Base-by-base conservation (phyloP, 1,139 yeast species). In the Pichia sp. region DNA sequence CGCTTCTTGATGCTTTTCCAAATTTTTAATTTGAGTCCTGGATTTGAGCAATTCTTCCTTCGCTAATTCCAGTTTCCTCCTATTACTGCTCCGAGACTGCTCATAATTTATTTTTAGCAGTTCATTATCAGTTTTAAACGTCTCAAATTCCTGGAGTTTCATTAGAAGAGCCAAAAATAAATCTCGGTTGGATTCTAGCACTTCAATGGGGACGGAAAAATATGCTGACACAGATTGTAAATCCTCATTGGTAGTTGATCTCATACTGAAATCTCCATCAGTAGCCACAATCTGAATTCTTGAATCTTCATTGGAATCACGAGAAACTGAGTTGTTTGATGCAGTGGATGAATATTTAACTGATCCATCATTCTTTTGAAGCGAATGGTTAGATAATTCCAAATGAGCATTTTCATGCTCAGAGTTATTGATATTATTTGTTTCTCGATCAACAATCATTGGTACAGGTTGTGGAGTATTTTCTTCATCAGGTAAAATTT, bases 81-180 rank as follows among this genome's bases (percentile, higher is more conserved):
- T 58, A 29, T 61, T 64, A 5, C 58, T 56, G 42, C 72, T 79
- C 32, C 68, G 64, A 4, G 68, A 52, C 53, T 77, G 85, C 55
- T 81, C 87, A 44, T 69, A 65, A 43, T 72, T 71, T 28, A 80
- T 69, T 55, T 76, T 75, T 33, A 75, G 59, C 27, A 77, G 65
- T 27, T 77, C 61, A 41, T 71, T 68, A 50, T 77, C 78, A 1
- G 85, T 73, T 47, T 69, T 66, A 36, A 80, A 49, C 3, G 70
- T 70, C 41, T 77, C 73, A 50, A 67, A 66, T 48, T 77, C 79
- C 2, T 67, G 57, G 1, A 81, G 67, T 49, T 72, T 73, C 2
- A 63, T 58, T 4, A 68, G 64, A 28, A 82, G 57, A 29, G 66
- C 66, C 4, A 61, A 59, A 4, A 73, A 45, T 0, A 70, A 44